Evolutionary conservation across 495 filamentous ascomycete genomes (phyloP).

Genomic region (Xylaria palmicola): DNA sequence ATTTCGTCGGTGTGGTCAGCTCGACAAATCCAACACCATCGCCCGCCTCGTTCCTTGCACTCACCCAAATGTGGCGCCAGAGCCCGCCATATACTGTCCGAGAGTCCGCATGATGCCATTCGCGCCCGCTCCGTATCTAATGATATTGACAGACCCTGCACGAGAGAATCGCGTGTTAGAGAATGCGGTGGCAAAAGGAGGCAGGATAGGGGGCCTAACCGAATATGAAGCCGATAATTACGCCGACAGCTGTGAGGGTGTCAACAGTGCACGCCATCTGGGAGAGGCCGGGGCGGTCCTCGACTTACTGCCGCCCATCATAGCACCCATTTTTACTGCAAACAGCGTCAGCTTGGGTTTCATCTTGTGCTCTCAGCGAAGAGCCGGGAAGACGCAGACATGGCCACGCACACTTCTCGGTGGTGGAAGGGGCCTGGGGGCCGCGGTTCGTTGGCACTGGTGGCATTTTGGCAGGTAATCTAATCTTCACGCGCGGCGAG

Average conservation of each 20-base stretch:
- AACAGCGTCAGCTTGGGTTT: background rate
- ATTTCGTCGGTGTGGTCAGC: background rate
- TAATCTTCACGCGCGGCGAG: background rate
- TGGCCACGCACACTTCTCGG: conserved; percentile 80
- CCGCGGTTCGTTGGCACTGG: conserved; percentile 43
- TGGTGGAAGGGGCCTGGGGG: conserved; percentile 69
- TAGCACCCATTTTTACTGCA: conserved; percentile 92
- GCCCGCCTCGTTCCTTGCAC: conserved; percentile 20
- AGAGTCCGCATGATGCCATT: conserved; percentile 91
- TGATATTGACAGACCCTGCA: conserved; percentile 85
- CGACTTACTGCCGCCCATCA: conserved; percentile 94
- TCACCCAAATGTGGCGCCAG: conserved; percentile 94
- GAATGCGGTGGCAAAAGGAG: background rate
- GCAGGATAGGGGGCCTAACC: conserved; percentile 50
- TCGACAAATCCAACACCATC: background rate
- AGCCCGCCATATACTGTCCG: conserved; percentile 97
- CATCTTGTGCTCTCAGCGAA: background rate
- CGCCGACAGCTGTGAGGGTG: conserved; percentile 69
- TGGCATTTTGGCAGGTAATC: conserved; percentile 39
- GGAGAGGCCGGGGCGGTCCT: background rate
- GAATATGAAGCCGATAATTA: conserved; percentile 97
- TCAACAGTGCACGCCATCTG: background rate
- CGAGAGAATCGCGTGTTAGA: conserved; percentile 22
- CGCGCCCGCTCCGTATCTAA: conserved; percentile 87
- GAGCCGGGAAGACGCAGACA: background rate